phyloP scores from a whole-genome alignment of 768 basidiomycete species.

The Kwoniella dejecticola region DNA sequence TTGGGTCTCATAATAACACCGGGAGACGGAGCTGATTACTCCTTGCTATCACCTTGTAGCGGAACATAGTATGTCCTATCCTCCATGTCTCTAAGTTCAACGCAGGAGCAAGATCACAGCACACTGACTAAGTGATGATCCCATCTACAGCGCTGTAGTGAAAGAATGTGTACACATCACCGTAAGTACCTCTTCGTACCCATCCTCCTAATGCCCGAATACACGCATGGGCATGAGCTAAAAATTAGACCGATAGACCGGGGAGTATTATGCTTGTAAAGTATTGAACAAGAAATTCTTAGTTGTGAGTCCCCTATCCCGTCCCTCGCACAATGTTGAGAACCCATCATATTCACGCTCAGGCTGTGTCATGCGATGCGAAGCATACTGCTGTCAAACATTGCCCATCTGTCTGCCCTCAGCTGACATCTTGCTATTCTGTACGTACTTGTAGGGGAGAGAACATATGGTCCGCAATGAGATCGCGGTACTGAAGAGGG shows the following conservation, averaged over 20 bases:
- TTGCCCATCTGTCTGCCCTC: too few relatives aligned
- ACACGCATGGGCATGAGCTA: slow-evolving; percentile 13
- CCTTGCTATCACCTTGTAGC: slow-evolving; percentile 70
- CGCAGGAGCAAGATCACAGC: not conserved
- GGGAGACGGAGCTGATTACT: too few relatives aligned
- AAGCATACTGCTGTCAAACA: too few relatives aligned
- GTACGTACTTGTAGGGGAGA: slow-evolving; percentile 65
- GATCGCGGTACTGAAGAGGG: slow-evolving; percentile 88
- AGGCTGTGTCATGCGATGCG: too few relatives aligned
- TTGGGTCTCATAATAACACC: too few relatives aligned
- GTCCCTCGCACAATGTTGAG: too few relatives aligned
- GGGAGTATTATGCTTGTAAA: slow-evolving; percentile 96
- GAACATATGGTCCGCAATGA: slow-evolving; percentile 99
- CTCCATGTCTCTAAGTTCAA: slow-evolving; percentile 11
- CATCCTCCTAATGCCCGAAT: not conserved
- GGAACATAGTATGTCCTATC: slow-evolving; percentile 68
- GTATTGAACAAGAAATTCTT: slow-evolving; percentile 91
- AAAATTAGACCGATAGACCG: slow-evolving; percentile 60
- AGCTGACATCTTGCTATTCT: not conserved
- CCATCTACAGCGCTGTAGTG: slow-evolving; percentile 50
- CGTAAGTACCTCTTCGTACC: slow-evolving; percentile 22
- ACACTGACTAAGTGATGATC: not conserved
- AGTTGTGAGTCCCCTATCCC: too few relatives aligned
- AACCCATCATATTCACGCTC: too few relatives aligned
- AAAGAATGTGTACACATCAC: slow-evolving; percentile 85